Evolutionary conservation across 108 stramenopile species (phyloP).

Genomic region (Cyclotella sp.): DNA sequence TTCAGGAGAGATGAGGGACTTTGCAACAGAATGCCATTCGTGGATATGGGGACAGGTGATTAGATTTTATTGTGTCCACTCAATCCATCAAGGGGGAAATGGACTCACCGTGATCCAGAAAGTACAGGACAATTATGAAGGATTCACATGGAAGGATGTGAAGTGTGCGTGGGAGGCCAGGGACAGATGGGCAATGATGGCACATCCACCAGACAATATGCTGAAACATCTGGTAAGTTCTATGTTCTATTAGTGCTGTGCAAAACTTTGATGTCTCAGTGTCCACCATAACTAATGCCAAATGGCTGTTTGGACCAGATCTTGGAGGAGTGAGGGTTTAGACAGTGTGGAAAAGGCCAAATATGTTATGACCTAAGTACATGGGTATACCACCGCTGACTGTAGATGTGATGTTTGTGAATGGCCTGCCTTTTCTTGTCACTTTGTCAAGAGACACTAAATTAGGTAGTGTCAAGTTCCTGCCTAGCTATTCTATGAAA

Average conservation of each 20-base stretch:
- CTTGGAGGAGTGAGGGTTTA: background rate
- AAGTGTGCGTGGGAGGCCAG: background rate
- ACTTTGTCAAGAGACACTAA: no score
- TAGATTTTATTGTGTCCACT: background rate
- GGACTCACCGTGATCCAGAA: background rate
- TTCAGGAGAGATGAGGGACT: background rate
- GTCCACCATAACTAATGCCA: background rate
- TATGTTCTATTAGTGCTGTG: background rate
- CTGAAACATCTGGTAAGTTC: background rate
- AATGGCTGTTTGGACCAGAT: background rate
- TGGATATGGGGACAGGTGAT: background rate
- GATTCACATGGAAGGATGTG: background rate
- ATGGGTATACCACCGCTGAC: background rate
- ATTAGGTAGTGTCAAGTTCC: no score
- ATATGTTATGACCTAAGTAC: background rate
- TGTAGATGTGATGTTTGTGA: constrained; percentile 24
- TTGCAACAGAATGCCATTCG: no score
- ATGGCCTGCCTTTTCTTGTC: background rate
- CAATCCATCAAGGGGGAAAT: no score
- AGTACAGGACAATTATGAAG: background rate
- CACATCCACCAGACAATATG: background rate
- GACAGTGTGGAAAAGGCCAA: background rate
- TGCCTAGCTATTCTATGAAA: background rate
- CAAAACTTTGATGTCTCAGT: background rate
- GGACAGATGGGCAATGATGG: no score